Evolutionary conservation across 495 filamentous ascomycete genomes (phyloP), one percentile per base, ranked within the genome.

Genomic region (Podospora comata): DNA sequence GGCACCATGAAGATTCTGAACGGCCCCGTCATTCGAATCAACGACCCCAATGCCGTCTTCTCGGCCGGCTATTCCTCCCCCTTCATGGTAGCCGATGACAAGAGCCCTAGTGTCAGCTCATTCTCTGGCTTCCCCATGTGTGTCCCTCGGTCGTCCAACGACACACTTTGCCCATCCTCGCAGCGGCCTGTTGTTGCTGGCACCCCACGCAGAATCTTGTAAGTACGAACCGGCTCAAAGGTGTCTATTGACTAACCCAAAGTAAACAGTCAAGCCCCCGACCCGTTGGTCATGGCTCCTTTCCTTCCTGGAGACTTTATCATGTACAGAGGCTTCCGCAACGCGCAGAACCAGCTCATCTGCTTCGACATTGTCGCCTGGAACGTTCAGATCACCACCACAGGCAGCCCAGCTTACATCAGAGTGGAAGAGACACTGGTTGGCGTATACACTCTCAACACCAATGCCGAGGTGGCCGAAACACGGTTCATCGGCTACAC

Each of bases 111-210:
- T 48, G 72, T 82, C 48, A 73, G 72, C 9, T 73, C 79, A 2
- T 82, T 80, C 39, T 72, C 70, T 4, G 79, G 80, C 9, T 81
- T 82, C 62, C 80, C 79, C 53, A 80, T 82, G 77, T 82, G 80
- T 63, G 74, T 82, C 26, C 80, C 79, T 1, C 72, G 80, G 4
- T 72, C 69, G 5, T 9, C 56, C 57, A 69, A 67, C 6, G 80
- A 82, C 23, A 65, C 70, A 0, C 68, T 76, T 3, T 82, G 79
- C 60, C 80, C 79, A 0, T 16, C 66, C 1, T 71, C 72, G 20
- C 79, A 82, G 65, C 74, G 79, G 0, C 78, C 78, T 0, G 44
- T 69, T 2, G 19, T 65, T 1, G n/a, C 64, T 1, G 62, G 70
- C 20, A 44, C 53, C 9, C 57, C 65, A 27, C 69, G 66, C n/a